Evolutionary conservation across 1,139 yeast species (phyloP).

Genomic region (Candida glucosophila): DNA sequence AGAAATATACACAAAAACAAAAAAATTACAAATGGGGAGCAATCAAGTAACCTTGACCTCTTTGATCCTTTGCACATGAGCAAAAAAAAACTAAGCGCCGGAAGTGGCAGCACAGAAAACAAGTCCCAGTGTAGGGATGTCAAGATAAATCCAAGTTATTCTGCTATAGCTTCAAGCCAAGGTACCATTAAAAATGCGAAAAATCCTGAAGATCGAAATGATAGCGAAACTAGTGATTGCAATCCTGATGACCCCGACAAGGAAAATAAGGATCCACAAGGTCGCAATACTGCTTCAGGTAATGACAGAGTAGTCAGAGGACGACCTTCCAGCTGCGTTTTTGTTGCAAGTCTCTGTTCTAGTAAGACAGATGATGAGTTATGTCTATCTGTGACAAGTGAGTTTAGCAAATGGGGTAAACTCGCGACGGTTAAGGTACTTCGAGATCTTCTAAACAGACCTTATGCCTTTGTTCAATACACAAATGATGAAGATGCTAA

Average conservation of each 20-base stretch:
- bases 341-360: constrained; percentile 75
- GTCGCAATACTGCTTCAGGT: no score
- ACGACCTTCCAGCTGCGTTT: constrained; percentile 79
- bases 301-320: constrained; percentile 13
- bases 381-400: constrained; percentile 56
- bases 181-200: neutral
- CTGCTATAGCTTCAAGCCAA: no score
- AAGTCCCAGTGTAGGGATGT: no score
- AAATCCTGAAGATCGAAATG: neutral
- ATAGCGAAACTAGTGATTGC: neutral
- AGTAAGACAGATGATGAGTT: constrained; percentile 60
- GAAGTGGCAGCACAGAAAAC: no score
- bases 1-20: no score
- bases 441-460: constrained; percentile 74
- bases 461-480: constrained; percentile 92
- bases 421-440: constrained; percentile 74
- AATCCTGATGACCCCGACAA: no score
- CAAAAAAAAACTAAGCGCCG: no score
- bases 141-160: no score
- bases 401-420: constrained; percentile 61
- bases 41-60: no score
- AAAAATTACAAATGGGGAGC: no score
- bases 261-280: no score
- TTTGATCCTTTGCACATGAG: no score
- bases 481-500: constrained; percentile 62